Conservation (phyloP, 805 yeast species). For the Priceomyces haplophilus region DNA sequence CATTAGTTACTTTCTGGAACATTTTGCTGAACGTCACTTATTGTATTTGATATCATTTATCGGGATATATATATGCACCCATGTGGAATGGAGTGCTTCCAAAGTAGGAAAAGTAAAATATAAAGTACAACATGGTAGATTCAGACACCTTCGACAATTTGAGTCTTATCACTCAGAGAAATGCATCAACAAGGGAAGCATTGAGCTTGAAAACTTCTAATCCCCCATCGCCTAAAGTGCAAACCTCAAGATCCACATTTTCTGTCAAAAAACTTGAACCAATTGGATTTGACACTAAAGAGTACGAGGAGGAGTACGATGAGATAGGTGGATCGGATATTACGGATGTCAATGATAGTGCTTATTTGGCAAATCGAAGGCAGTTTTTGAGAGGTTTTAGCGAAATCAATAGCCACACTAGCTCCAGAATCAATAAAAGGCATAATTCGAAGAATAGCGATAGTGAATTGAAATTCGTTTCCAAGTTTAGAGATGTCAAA, state of each 20-base stretch:
- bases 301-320: too few relatives aligned
- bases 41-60: too few relatives aligned
- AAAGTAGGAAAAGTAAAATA: too few relatives aligned
- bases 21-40: too few relatives aligned
- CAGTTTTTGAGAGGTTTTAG: not conserved
- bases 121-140: not conserved
- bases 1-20: too few relatives aligned
- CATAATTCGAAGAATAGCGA: slow-evolving; percentile 3
- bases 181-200: not conserved
- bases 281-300: too few relatives aligned
- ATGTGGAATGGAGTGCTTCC: too few relatives aligned
- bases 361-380: not conserved
- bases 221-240: not conserved
- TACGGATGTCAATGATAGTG: too few relatives aligned
- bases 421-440: slow-evolving; percentile 2
- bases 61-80: too few relatives aligned
- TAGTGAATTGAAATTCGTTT: slow-evolving; percentile 31
- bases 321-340: too few relatives aligned
- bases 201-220: not conserved
- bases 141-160: not conserved
- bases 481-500: slow-evolving; percentile 54
- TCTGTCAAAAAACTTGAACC: too few relatives aligned
- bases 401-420: not conserved
- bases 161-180: slow-evolving; percentile 1
- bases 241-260: too few relatives aligned